phyloP scores from a whole-genome alignment of 441 rosid genomes.

The Codiaeum variegatum region DNA sequence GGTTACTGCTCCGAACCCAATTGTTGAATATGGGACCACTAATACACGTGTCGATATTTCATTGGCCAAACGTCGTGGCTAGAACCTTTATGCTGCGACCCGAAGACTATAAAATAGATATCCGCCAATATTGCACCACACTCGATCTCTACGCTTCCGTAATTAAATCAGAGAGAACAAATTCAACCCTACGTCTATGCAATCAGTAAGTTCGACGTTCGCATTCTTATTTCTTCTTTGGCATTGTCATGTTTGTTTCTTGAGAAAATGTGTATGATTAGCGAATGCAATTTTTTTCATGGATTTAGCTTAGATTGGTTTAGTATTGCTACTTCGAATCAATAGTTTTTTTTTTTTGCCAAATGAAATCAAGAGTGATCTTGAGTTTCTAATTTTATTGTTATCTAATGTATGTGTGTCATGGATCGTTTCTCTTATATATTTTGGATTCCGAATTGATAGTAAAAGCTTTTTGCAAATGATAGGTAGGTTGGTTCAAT shows the following conservation, averaged over 20 bases:
- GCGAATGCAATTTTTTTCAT: background rate
- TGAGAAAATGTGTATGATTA: background rate
- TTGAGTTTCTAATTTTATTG: background rate
- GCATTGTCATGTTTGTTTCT: background rate
- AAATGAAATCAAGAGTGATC: no score
- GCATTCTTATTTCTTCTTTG: background rate
- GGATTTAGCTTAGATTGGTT: background rate
- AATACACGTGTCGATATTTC: no score
- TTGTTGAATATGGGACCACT: no score
- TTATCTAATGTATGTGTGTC: background rate
- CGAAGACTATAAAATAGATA: no score
- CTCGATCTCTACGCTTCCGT: conserved; percentile 3
- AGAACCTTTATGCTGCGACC: no score
- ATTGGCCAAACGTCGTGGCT: no score
- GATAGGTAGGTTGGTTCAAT: conserved; percentile 5
- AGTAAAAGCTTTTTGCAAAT: background rate
- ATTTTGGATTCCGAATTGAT: background rate
- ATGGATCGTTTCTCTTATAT: background rate
- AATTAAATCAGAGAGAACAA: background rate
- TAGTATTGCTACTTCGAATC: background rate
- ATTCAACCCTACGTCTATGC: background rate
- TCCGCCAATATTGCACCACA: no score
- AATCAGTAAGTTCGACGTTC: background rate
- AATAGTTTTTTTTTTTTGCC: background rate
- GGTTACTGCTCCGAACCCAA: no score